A percentile compares a stretch with the other conserved stretches of the same genome.
phyloP scores from a whole-genome alignment of 306 rosid genomes.

The Pyrus pyrifolia region DNA sequence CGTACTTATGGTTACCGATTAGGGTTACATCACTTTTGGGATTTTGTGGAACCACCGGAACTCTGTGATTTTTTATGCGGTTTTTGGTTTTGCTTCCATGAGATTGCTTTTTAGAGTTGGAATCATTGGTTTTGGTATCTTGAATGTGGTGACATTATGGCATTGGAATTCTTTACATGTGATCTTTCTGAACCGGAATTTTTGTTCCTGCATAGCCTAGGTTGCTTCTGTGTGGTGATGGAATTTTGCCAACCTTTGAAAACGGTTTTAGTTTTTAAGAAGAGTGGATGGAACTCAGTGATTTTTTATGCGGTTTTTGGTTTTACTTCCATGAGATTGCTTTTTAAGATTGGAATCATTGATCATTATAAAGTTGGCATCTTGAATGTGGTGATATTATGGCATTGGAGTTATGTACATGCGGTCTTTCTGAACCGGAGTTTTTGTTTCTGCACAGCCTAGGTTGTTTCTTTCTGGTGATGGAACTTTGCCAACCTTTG shows the following conservation, averaged over 20 bases:
- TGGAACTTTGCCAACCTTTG: neutral
- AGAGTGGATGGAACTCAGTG: neutral
- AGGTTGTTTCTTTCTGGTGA: neutral
- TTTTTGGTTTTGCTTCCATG: neutral
- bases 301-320: neutral
- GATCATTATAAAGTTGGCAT: neutral
- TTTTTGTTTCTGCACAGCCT: neutral
- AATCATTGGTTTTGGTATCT: neutral
- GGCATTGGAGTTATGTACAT: neutral
- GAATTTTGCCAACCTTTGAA: neutral
- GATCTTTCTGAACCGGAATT: neutral
- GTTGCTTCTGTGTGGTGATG: neutral
- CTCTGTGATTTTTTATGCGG: neutral
- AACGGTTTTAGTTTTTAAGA: too few species aligned
- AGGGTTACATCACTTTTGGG: neutral
- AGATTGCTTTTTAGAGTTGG: neutral
- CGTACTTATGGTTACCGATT: neutral
- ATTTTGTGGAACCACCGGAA: neutral
- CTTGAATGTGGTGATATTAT: neutral
- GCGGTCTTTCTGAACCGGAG: neutral
- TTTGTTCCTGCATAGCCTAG: neutral
- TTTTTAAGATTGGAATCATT: neutral
- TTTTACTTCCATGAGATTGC: neutral
- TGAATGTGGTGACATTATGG: neutral
- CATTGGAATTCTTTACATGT: neutral